phyloP scores from a whole-genome alignment of 176 grass and related monocot genomes.

The Miscanthus lutarioriparius region DNA sequence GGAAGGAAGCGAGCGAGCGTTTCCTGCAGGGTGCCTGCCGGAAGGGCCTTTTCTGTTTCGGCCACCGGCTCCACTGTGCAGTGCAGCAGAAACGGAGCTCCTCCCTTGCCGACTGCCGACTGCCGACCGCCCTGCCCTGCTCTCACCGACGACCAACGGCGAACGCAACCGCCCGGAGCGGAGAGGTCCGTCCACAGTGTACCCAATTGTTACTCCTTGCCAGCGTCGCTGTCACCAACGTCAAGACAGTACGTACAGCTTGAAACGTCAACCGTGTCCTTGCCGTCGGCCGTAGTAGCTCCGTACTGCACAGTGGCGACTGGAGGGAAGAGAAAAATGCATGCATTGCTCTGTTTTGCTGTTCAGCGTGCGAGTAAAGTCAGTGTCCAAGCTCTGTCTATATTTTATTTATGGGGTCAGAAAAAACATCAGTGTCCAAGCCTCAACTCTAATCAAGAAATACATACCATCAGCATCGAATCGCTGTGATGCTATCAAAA shows the following conservation, averaged over 20 bases:
- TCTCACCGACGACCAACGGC: background rate
- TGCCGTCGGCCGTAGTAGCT: background rate
- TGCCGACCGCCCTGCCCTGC: background rate
- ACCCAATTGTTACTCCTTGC: background rate
- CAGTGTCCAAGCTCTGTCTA: too few species aligned
- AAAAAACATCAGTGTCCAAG: too few species aligned
- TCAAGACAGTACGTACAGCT: background rate
- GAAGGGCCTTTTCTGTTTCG: background rate
- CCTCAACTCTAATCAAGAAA: too few species aligned
- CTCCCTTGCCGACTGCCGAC: background rate
- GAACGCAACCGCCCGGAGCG: background rate
- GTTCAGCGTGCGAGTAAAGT: too few species aligned
- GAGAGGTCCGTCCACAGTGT: background rate
- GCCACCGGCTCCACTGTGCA: constrained; percentile 13
- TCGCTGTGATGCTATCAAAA: too few species aligned
- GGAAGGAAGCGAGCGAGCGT: constrained; percentile 54
- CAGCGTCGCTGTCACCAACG: background rate
- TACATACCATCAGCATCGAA: too few species aligned
- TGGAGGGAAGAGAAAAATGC: too few species aligned
- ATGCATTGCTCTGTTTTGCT: too few species aligned
- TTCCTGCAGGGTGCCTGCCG: background rate
- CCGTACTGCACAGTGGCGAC: too few species aligned
- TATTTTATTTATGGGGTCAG: too few species aligned
- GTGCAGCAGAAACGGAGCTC: background rate
- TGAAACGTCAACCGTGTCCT: background rate